Evolutionary conservation across 768 basidiomycete genomes (phyloP).

Genomic region (Suillus paluster): DNA sequence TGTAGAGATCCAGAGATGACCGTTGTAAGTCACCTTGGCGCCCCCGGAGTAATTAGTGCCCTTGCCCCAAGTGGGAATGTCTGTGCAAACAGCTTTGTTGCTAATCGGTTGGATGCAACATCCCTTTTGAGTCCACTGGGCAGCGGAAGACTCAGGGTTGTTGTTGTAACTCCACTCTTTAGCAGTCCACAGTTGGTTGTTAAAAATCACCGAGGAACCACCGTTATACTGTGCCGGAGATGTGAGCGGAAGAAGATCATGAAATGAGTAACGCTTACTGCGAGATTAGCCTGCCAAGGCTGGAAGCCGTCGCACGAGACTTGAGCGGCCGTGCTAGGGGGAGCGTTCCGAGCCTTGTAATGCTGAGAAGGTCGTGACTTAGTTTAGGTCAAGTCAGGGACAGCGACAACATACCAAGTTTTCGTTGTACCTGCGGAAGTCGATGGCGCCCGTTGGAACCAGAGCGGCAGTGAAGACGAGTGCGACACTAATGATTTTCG

Average conservation of each 20-base stretch:
- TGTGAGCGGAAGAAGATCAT: background rate
- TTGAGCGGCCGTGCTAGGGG: background rate
- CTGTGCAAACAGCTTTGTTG: slow-evolving; percentile 26
- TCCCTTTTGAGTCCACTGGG: slow-evolving; percentile 22
- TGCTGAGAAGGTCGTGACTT: too few species aligned
- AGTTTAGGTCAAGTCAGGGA: background rate
- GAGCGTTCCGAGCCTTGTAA: background rate
- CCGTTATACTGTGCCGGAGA: slow-evolving; percentile 22
- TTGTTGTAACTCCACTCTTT: slow-evolving; percentile 32
- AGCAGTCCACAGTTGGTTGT: slow-evolving; percentile 24
- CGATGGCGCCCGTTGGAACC: background rate
- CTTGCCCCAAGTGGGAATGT: slow-evolving; percentile 21
- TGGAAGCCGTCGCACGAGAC: slow-evolving; percentile 7
- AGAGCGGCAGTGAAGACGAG: background rate
- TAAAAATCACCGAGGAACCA: slow-evolving; percentile 25
- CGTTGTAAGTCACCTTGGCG: slow-evolving; percentile 15
- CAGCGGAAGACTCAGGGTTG: slow-evolving; percentile 13
- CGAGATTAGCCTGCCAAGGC: slow-evolving; percentile 24
- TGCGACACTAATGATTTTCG: background rate
- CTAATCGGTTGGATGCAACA: slow-evolving; percentile 23
- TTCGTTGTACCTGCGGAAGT: background rate
- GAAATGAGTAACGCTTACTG: slow-evolving; percentile 8
- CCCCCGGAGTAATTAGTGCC: slow-evolving; percentile 19
- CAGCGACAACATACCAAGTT: background rate
- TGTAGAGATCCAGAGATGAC: slow-evolving; percentile 23